Evolutionary conservation across 768 basidiomycete species (phyloP), one percentile per base, ranked within the genome.

Genomic region (Tylopilus vinaceipallidus): DNA sequence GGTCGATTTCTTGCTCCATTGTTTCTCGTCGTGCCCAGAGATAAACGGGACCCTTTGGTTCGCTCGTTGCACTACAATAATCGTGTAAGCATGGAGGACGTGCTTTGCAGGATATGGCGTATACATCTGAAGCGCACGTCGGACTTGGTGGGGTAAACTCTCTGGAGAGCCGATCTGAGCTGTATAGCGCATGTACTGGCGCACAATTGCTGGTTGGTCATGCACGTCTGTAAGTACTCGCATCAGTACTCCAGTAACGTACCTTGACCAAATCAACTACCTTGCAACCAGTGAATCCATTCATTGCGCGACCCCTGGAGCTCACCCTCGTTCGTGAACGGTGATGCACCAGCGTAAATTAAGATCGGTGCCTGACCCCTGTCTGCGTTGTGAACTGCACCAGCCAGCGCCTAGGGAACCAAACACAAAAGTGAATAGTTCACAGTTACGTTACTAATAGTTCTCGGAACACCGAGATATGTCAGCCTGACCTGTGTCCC

Each of bases 261-360:
- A 17, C 20, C n/a, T n/a, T 19, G 17, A 26, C 9, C 29, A 39
- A 13, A n/a, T 4, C 11, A 4, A 17, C 4, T 54, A 81, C 84
- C 85, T 72, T 88, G 84, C 3, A 82, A 50, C 79, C 84, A 85
- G 75, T 85, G 81, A 33, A 85, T 84, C 76, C 80, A 88, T 57
- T 88, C 86, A 54, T 88, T 88, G 55, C 84, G 73, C 0, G 74
- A 74, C 0, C 86, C 87, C 38, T 71, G 78, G 38, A 81, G 70
- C 55, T 86, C 84, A 1, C 77, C 77, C 33, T 79, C 64, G 6
- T 65, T 66, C 29, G 79, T 79, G 58, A 81, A 81, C 0, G 87
- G 82, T 0, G 84, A 78, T 0, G 85, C 80, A 0, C 87, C 87
- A 5, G 87, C 83, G 53, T 86, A 88, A 29, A 89, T 86, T 49